Base-by-base conservation (phyloP, 2,329 filamentous ascomycete genomes). In the Colletotrichum chlorophyti region DNA sequence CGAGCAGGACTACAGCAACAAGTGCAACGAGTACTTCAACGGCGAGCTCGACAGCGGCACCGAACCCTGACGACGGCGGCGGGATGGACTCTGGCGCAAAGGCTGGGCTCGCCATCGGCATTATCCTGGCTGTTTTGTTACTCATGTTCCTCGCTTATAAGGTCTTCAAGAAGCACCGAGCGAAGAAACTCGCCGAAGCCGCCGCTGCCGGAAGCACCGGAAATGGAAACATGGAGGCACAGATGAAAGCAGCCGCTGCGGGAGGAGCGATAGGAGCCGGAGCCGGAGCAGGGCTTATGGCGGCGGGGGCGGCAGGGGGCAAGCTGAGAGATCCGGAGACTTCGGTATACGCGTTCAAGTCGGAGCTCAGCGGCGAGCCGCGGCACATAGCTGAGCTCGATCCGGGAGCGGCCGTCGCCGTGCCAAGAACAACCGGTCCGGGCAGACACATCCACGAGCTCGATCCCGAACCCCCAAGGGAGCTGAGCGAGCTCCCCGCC, bases 91-190 rank as follows among this genome's bases (percentile, higher is more conserved):
- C 38, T 15, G 57, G 57, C 7, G 32, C 57, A 7, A 60, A 60
- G 11, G 57, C 57, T 5, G 57, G 57, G 8, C 26, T 60, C 15
- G 57, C 57, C 10, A 60, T 60, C 26, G 57, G 57, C 0, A 40
- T 57, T 12, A 29, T 57, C 1, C 38, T 60, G 3, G 57, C 57
- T 2, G 38, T 50, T 3, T 19, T 57, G 3, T 29, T 60, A 4
- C 14, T 57, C 14, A 34, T 60, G 2, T 57, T 60, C 17, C 49
- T 57, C 1, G 41, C 43, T 3, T 60, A 53, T 38, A 50, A 57
- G 32, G 23, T 55, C 31, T 40, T 57, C 21, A 26, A 31, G 32
- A 48, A 34, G 26, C 29, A 60, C 14, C 51, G 57, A 5, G 15
- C 24, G 5, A 60, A 17, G n/a, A 31, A 32, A 3, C 14, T 50